These are phyloP conservation scores for Ophiostoma tasmaniense DNA, from an alignment of 2,329 filamentous ascomycete species.

Conservation along the genomic window DNA sequence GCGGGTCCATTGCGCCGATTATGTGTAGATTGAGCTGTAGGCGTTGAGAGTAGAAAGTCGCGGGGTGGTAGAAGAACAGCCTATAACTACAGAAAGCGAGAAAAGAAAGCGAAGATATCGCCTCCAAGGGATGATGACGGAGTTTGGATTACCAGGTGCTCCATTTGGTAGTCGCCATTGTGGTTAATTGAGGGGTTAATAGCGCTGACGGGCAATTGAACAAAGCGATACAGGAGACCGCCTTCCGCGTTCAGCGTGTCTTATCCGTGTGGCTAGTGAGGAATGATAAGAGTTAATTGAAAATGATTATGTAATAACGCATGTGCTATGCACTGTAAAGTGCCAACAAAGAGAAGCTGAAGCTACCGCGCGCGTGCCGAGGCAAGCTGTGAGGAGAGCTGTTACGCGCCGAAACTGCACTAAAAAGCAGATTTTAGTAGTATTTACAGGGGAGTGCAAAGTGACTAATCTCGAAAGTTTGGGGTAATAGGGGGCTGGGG, in stretches of 20 bases:
- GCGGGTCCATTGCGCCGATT: constrained; percentile 19
- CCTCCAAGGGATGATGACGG: constrained; percentile 1
- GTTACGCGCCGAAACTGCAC: constrained; percentile 1
- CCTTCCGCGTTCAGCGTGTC: not conserved
- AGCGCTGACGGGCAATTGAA: not conserved
- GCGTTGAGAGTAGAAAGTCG: not conserved
- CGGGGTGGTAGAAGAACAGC: no score
- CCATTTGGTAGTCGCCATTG: not conserved
- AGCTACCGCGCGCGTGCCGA: constrained; percentile 25
- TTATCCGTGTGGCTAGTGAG: not conserved
- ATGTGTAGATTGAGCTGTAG: not conserved
- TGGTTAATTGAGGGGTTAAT: not conserved
- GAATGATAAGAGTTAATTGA: not conserved
- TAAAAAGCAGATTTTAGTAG: not conserved
- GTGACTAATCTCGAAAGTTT: not conserved
- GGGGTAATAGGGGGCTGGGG: constrained; percentile 2
- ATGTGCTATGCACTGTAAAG: not conserved
- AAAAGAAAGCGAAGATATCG: not conserved
- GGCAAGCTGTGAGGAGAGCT: constrained; percentile 19
- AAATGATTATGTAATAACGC: not conserved
- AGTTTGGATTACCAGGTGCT: not conserved
- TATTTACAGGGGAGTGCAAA: not conserved
- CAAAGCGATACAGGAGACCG: not conserved
- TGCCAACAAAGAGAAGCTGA: not conserved
- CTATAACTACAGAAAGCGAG: not conserved